Conservation (phyloP, 2,329 filamentous ascomycete genomes). For the Fusarium sambucinum region DNA sequence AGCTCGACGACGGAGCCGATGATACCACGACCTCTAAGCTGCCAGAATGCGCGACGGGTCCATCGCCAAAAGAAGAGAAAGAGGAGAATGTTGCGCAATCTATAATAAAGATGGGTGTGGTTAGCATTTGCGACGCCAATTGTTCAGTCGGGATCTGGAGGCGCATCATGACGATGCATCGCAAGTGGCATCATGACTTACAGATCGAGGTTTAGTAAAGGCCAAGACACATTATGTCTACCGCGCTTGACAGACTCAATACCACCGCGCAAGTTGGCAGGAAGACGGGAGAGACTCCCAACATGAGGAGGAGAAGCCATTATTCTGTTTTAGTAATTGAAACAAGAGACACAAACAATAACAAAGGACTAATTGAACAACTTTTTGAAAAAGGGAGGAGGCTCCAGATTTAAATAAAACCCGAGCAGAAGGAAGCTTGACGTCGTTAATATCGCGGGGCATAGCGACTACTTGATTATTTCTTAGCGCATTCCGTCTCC, state of each 20-base stretch:
- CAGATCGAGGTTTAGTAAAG: constrained; percentile 76
- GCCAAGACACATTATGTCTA: constrained; percentile 66
- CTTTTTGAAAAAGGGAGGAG: constrained; percentile 14
- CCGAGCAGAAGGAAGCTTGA: constrained; percentile 29
- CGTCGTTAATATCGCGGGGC: constrained; percentile 46
- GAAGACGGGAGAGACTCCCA: constrained; percentile 77
- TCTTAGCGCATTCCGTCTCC: constrained; percentile 44
- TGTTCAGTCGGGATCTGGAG: neutral
- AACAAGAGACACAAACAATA: constrained; percentile 7
- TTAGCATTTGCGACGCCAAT: constrained; percentile 8
- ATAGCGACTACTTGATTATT: constrained; percentile 51
- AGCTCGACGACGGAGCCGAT: constrained; percentile 81
- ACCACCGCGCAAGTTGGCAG: constrained; percentile 76
- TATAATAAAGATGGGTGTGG: constrained; percentile 50
- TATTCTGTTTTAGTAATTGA: neutral
- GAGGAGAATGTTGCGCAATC: constrained; percentile 88
- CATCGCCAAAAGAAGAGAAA: constrained; percentile 88
- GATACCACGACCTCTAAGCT: constrained; percentile 88
- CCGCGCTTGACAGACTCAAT: constrained; percentile 71
- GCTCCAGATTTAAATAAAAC: constrained; percentile 25
- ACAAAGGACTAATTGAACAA: constrained; percentile 8
- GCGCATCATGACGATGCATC: constrained; percentile 8
- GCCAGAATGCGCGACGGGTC: constrained; percentile 82
- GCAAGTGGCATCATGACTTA: constrained; percentile 58
- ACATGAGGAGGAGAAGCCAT: constrained; percentile 56